Evolutionary conservation across 2,329 filamentous ascomycete species (phyloP), one percentile per base, ranked within the genome.

Genomic region (Penicillium sp.): DNA sequence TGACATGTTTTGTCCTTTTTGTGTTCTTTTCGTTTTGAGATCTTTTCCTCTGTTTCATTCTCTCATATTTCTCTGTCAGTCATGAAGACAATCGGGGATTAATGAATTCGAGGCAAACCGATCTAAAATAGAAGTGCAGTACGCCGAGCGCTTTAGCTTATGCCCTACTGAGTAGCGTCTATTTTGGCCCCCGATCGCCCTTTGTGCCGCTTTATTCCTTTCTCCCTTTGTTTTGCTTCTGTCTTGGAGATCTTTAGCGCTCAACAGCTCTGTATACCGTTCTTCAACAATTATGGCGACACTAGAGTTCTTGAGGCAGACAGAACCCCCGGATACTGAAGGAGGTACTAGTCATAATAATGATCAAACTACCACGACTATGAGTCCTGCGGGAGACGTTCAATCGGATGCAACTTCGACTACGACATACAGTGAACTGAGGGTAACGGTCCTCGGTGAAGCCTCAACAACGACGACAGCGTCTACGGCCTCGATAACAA

Each of bases 121-220:
- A n/a, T 43, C 4, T 2, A 5, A 26, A 19, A 35, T 8, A n/a
- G 3, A 25, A 44, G 44, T 39, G 23, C 31, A 33, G 42, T 25
- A 50, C 37, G 46, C 43, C 53, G 47, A 26, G 29, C 23, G 39
- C 9, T 5, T 37, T 47, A 35, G 7, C 19, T 25, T 19, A 33
- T 51, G 29, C 23, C 44, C 23, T 39, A 46, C 25, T 49, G 31
- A 46, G 35, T 31, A 51, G 27, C 39, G n/a, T 35, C 47, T 35
- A 50, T 45, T 51, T 16, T 49, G 53, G 46, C 53, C 53, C 53
- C 44, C 46, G 14, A 39, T 44, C 47, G 13, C 39, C 53, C 23
- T 51, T 50, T 46, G 48, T 50, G 23, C 31, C 26, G 39, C 46
- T 11, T 16, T 45, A 1, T 23, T 55, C 13, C 29, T 16, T 35